Percentiles rank a stretch among this genome's conserved stretches.
These are phyloP conservation scores for Sporothrix inflata DNA, from an alignment of 2,329 filamentous ascomycete genomes.

Conservation along the genomic window DNA sequence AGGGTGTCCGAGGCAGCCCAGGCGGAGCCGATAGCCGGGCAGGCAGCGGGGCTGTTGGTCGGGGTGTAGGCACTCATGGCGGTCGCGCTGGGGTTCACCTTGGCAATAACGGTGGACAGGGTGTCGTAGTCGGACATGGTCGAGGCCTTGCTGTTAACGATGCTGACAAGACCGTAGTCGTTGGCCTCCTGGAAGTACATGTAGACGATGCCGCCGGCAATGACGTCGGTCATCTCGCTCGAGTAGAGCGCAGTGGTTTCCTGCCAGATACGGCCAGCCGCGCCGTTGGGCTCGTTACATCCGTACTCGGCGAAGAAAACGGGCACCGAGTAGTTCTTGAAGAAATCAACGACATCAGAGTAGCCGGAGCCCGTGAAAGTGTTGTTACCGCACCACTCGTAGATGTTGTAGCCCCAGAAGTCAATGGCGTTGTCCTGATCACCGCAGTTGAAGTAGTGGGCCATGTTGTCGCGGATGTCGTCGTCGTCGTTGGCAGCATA, in stretches of 20 bases:
- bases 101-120: slow-evolving; percentile 70
- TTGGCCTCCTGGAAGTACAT: slow-evolving; percentile 96
- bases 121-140: slow-evolving; percentile 75
- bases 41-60: slow-evolving; percentile 70
- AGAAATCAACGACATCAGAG: slow-evolving; percentile 80
- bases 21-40: slow-evolving; percentile 65
- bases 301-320: slow-evolving; percentile 99
- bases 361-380: slow-evolving; percentile 78
- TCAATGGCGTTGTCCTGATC: slow-evolving; percentile 70
- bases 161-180: slow-evolving; percentile 78
- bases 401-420: slow-evolving; percentile 99
- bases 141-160: slow-evolving; percentile 59
- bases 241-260: slow-evolving; percentile 85
- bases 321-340: slow-evolving; percentile 84
- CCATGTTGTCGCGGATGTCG: slow-evolving; percentile 77
- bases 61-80: slow-evolving; percentile 70
- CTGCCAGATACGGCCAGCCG: slow-evolving; percentile 74
- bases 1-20: slow-evolving; percentile 76
- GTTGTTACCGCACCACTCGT: slow-evolving; percentile 96
- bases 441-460: slow-evolving; percentile 95
- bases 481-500: slow-evolving; percentile 96
- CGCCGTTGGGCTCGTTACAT: slow-evolving; percentile 72
- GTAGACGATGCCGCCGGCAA: slow-evolving; percentile 97
- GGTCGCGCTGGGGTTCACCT: slow-evolving; percentile 67
- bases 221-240: slow-evolving; percentile 78